Conservation (phyloP, 2,329 filamentous ascomycete species). For the Thermomyces lanuginosus region DNA sequence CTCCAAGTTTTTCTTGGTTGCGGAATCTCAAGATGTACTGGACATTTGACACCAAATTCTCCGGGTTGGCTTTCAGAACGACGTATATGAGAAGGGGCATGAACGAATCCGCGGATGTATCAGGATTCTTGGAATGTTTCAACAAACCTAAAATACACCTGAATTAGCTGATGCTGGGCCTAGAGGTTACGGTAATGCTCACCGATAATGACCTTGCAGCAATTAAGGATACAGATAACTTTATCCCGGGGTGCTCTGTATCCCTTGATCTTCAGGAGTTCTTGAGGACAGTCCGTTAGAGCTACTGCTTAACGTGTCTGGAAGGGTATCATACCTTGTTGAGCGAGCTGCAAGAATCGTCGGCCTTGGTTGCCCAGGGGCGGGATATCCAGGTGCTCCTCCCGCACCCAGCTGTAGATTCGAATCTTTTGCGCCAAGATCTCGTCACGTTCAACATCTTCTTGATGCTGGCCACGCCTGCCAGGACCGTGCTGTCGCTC, state of each 20-base stretch:
- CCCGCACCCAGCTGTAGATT: slow-evolving; percentile 88
- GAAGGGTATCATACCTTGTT: slow-evolving; percentile 51
- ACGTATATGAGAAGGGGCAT: slow-evolving; percentile 92
- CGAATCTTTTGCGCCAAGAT: slow-evolving; percentile 92
- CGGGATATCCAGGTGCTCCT: slow-evolving; percentile 86
- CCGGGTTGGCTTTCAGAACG: slow-evolving; percentile 82
- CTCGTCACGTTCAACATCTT: slow-evolving; percentile 92
- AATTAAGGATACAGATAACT: slow-evolving; percentile 95
- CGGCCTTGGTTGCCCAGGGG: slow-evolving; percentile 69
- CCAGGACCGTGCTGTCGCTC: slow-evolving; percentile 61
- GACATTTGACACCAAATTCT: slow-evolving; percentile 90
- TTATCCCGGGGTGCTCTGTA: slow-evolving; percentile 96
- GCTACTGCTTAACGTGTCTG: background rate
- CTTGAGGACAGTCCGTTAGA: slow-evolving; percentile 27
- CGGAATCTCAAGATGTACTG: slow-evolving; percentile 95
- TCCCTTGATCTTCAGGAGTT: slow-evolving; percentile 87
- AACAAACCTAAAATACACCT: slow-evolving; percentile 46
- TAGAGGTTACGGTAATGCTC: slow-evolving; percentile 12
- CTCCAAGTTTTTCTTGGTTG: slow-evolving; percentile 90
- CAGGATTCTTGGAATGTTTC: slow-evolving; percentile 69
- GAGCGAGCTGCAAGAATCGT: slow-evolving; percentile 74
- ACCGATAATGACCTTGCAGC: slow-evolving; percentile 99
- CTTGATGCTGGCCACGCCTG: slow-evolving; percentile 87
- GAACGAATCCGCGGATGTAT: slow-evolving; percentile 92
- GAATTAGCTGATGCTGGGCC: background rate